These are phyloP conservation scores for Apiospora saccharicola DNA, from an alignment of 2,329 filamentous ascomycete genomes.

Conservation along the genomic window DNA sequence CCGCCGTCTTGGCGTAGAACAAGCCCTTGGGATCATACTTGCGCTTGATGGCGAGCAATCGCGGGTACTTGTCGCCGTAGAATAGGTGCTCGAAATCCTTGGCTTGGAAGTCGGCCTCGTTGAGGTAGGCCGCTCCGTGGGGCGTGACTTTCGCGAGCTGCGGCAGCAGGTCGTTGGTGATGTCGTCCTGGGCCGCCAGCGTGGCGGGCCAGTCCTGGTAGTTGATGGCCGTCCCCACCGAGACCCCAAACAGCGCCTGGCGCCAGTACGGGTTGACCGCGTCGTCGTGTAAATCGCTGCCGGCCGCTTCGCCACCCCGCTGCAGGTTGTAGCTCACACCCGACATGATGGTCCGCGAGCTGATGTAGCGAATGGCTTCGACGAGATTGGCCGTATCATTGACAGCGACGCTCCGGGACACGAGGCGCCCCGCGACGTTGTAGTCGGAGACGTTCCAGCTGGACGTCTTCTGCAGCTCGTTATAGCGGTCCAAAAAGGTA, in stretches of 20 bases:
- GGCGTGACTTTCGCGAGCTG: conserved; percentile 21
- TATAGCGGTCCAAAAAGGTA: no score
- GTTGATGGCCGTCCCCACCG: background rate
- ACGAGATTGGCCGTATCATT: no score
- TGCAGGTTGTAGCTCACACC: no score
- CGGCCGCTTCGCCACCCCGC: no score
- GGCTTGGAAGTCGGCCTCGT: conserved; percentile 49
- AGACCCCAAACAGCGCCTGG: background rate
- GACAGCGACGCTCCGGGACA: no score
- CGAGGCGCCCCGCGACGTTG: no score
- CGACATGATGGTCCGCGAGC: no score
- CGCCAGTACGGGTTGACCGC: background rate
- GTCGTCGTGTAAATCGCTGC: background rate
- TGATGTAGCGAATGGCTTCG: no score
- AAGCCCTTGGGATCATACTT: conserved; percentile 48
- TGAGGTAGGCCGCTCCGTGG: conserved; percentile 40
- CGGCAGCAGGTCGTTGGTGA: background rate
- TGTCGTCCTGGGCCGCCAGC: background rate
- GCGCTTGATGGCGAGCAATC: conserved; percentile 46
- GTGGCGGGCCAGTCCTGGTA: background rate
- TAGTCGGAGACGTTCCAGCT: no score
- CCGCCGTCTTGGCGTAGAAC: conserved; percentile 47
- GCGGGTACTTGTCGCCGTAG: conserved; percentile 44
- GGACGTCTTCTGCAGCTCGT: no score
- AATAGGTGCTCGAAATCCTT: conserved; percentile 40